phyloP scores from a whole-genome alignment of 306 rosid species.

The Lupinus albus region DNA sequence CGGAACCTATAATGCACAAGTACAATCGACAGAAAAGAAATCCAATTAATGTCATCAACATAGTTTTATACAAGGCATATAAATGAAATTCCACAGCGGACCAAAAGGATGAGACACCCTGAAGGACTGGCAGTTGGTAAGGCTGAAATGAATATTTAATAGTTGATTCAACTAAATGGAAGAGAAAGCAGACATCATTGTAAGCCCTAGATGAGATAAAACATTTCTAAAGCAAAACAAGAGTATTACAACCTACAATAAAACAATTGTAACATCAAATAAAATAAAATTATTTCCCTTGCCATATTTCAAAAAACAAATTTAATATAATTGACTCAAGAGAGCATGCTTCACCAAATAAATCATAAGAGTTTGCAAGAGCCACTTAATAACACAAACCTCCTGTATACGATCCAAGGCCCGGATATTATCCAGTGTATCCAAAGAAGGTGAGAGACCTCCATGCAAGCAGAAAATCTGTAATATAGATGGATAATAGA shows the following conservation, averaged over 20 bases:
- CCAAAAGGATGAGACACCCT: conserved; percentile 18
- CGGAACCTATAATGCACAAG: conserved; percentile 68
- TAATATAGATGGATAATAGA: conserved; percentile 41
- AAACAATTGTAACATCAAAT: conserved; percentile 20
- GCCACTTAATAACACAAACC: conserved; percentile 52
- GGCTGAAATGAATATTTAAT: conserved; percentile 25
- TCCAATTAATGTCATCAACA: conserved; percentile 3
- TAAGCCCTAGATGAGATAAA: background rate
- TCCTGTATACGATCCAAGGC: conserved; percentile 96
- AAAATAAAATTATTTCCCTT: too few species aligned
- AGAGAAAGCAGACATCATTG: conserved; percentile 24
- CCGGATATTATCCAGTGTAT: conserved; percentile 88
- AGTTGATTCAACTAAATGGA: conserved; percentile 6
- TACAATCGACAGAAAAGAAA: conserved; percentile 26
- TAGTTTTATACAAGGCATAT: background rate
- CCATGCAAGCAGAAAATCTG: conserved; percentile 98
- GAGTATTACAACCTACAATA: conserved; percentile 11
- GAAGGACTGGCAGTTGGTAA: conserved; percentile 21
- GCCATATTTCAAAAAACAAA: background rate
- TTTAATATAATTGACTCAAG: background rate
- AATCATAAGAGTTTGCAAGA: conserved; percentile 22
- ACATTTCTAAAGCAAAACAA: conserved; percentile 20
- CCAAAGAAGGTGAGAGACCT: conserved; percentile 96
- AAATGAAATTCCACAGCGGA: background rate
- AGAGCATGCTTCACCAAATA: conserved; percentile 14